A percentile compares a stretch with the other conserved stretches of the same genome.
Conservation (phyloP, 441 rosid genomes). For the Arabidopsis hybrid region DNA sequence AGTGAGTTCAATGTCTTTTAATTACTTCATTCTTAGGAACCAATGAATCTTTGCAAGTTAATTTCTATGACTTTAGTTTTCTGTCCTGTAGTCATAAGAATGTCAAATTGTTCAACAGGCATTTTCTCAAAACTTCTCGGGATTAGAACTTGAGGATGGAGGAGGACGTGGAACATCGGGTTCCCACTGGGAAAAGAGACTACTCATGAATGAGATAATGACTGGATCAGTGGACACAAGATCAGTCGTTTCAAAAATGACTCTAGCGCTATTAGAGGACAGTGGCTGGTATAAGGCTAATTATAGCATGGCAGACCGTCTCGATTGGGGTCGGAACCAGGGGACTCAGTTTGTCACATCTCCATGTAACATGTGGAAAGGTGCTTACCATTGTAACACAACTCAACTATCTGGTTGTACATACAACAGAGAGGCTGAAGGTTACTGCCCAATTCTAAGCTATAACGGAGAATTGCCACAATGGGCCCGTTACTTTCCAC, state of each 20-base stretch:
- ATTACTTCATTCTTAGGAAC: background rate
- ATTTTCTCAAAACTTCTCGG: constrained; percentile 91
- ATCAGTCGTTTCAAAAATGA: constrained; percentile 99
- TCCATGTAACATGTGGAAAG: constrained; percentile 98
- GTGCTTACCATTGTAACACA: constrained; percentile 93
- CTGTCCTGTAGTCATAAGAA: constrained; percentile 19
- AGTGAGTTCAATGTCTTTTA: constrained; percentile 52
- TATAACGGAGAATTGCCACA: constrained; percentile 93
- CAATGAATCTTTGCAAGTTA: constrained; percentile 6
- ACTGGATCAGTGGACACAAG: constrained; percentile 99
- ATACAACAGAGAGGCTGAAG: constrained; percentile 99
- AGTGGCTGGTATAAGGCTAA: constrained; percentile 99
- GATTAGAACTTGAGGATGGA: constrained; percentile 99
- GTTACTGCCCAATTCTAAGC: constrained; percentile 96
- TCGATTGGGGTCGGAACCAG: constrained; percentile 98
- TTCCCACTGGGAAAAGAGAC: constrained; percentile 99
- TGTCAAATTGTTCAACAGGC: constrained; percentile 62
- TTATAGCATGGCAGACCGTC: constrained; percentile 96
- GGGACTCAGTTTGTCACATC: constrained; percentile 93
- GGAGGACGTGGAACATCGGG: constrained; percentile 99
- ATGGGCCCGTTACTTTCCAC: constrained; percentile 99
- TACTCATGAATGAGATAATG: constrained; percentile 99
- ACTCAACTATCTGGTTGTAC: constrained; percentile 97
- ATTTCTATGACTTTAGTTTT: constrained; percentile 15
- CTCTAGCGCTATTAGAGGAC: constrained; percentile 93